Evolutionary conservation across 176 grass and related monocot genomes (phyloP), one percentile per base, ranked within the genome.

Genomic region (Musa beccarii): DNA sequence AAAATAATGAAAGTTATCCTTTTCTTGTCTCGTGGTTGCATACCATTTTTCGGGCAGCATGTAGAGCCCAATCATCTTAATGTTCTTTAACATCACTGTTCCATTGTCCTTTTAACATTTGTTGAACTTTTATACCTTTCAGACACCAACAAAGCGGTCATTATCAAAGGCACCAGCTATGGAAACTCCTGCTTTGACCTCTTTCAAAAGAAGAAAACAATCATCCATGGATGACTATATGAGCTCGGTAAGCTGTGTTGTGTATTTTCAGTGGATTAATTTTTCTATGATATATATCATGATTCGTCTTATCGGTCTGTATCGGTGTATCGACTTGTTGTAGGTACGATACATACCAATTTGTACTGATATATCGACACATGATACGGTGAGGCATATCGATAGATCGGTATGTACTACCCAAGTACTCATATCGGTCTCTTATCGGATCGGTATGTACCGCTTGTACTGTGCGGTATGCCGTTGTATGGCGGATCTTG

Each of bases 161-260:
- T 78, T 71, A 49, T 74, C 53, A 59, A 91, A 86, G 78, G 82
- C 73, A 74, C 73, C 85, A 69, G 88, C 89, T 8, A 67, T 89
- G 66, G 95, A 99, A 49, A 81, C 88, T 5, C 84, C 94, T 53
- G 69, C 79, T 53, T 64, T 73, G 55, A 65, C 57, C 54, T 80
- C 79, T 66, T 84, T 76, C 49, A 99, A 93, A 79, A 94, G 84
- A 68, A 76, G 88, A 24, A 86, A 90, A 8, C 95, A 91, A 82
- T 89, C 90, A 11, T 53, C 89, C 17, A 87, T 99, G 86, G 95
- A 99, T 9, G 95, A 99, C 29, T 91, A 89, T 20, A 69, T 84
- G 56, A 73, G 86, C 66, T 82, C 86, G 75, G 93, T 96, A 86
- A 72, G 87, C 51, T 52, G 0, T 71, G 19, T 19, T 17, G 28